Evolutionary conservation across 306 rosid species (phyloP).

Genomic region (Dalbergia oliveri): DNA sequence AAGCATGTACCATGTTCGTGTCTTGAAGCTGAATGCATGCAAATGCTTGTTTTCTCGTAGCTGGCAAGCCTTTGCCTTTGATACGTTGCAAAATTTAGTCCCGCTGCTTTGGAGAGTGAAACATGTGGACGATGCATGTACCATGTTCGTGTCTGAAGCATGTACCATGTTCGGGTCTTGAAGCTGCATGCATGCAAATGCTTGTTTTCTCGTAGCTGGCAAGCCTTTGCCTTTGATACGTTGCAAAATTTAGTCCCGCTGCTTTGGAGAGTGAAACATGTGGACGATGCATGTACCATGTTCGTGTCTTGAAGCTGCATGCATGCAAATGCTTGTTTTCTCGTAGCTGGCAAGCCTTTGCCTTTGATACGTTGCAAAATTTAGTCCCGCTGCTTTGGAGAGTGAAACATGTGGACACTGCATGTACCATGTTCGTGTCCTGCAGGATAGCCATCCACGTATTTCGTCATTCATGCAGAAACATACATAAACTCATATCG

Average conservation of each 20-base stretch:
- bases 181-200: conserved; percentile 19
- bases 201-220: conserved; percentile 9
- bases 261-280: conserved; percentile 31
- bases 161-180: background rate
- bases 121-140: conserved; percentile 20
- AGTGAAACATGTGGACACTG: conserved; percentile 33
- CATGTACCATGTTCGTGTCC: conserved; percentile 27
- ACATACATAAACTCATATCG: background rate
- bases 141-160: no score
- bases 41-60: background rate
- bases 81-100: conserved; percentile 39
- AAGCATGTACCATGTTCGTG: no score
- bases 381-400: conserved; percentile 21
- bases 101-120: conserved; percentile 15
- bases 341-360: conserved; percentile 15
- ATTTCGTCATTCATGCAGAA: conserved; percentile 20
- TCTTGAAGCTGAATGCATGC: conserved; percentile 18
- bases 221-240: conserved; percentile 29
- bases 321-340: background rate
- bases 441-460: conserved; percentile 26
- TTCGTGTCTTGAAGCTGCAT: no score
- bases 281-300: background rate
- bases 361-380: conserved; percentile 40
- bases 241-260: conserved; percentile 23
- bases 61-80: conserved; percentile 22